Conservation (phyloP, 2,329 filamentous ascomycete genomes). For the Clonostachys byssicola region DNA sequence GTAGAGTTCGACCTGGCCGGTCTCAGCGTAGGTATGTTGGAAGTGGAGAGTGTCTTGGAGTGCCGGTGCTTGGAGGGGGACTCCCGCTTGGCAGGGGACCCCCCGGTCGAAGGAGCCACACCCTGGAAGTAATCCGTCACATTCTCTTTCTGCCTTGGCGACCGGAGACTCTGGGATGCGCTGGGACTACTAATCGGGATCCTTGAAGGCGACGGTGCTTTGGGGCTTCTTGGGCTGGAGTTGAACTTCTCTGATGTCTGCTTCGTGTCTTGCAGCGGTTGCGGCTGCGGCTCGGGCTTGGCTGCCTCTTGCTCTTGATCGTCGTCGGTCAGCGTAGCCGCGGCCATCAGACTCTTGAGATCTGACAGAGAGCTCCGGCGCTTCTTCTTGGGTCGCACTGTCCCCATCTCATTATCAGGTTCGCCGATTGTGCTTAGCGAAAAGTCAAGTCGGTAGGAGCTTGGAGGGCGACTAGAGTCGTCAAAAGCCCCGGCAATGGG, state of each 20-base stretch:
- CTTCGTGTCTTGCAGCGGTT: slow-evolving; percentile 48
- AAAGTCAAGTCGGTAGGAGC: slow-evolving; percentile 52
- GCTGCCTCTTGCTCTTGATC: slow-evolving; percentile 10
- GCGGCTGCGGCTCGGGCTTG: slow-evolving; percentile 19
- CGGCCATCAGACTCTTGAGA: slow-evolving; percentile 64
- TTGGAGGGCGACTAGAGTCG: slow-evolving; percentile 49
- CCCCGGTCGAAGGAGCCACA: slow-evolving; percentile 6
- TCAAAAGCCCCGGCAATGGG: slow-evolving; percentile 60
- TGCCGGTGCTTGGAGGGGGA: slow-evolving; percentile 27
- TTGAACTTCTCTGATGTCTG: slow-evolving; percentile 54
- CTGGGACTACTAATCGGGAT: slow-evolving; percentile 44
- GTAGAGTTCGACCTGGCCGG: slow-evolving; percentile 23
- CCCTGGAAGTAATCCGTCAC: slow-evolving; percentile 15
- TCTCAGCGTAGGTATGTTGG: slow-evolving; percentile 50
- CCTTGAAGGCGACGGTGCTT: slow-evolving; percentile 38
- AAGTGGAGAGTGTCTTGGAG: slow-evolving; percentile 45
- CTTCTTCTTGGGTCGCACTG: slow-evolving; percentile 63
- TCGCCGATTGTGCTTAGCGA: slow-evolving; percentile 57
- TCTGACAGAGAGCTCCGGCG: slow-evolving; percentile 90
- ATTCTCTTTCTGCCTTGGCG: slow-evolving; percentile 47
- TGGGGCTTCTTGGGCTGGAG: slow-evolving; percentile 43
- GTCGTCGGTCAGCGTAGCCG: slow-evolving; percentile 43
- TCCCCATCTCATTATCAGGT: slow-evolving; percentile 34
- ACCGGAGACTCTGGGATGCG: slow-evolving; percentile 28
- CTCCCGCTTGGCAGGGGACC: slow-evolving; percentile 6